Conservation (phyloP, 108 stramenopile genomes). For the Cylindrotheca closterium region DNA sequence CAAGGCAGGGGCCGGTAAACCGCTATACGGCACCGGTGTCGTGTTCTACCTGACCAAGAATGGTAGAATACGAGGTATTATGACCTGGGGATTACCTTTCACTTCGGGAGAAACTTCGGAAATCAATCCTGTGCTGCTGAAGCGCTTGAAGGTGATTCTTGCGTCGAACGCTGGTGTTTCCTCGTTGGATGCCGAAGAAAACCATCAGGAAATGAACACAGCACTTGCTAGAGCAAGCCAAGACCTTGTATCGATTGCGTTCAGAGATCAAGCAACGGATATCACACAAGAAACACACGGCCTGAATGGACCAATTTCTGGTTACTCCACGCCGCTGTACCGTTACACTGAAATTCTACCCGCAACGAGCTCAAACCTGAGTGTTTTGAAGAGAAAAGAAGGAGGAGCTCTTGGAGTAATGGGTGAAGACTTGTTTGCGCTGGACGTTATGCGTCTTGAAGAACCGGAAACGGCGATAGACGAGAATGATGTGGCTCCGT, state of each 20-base stretch:
- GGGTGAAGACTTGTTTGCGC: slow-evolving; percentile 74
- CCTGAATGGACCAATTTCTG: slow-evolving; percentile 29
- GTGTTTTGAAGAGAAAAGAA: slow-evolving; percentile 59
- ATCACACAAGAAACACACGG: slow-evolving; percentile 25
- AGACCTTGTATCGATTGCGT: slow-evolving; percentile 51
- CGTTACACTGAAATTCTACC: slow-evolving; percentile 68
- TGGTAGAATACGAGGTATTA: slow-evolving; percentile 74
- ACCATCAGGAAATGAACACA: slow-evolving; percentile 47
- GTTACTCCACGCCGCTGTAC: slow-evolving; percentile 57
- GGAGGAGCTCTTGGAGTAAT: slow-evolving; percentile 46
- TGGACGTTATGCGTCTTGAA: slow-evolving; percentile 25
- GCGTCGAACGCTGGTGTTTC: slow-evolving; percentile 65
- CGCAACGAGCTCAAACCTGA: slow-evolving; percentile 42
- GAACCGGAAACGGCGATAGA: background rate
- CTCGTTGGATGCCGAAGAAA: slow-evolving; percentile 60
- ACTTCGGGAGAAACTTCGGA: slow-evolving; percentile 28
- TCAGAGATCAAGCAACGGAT: slow-evolving; percentile 25
- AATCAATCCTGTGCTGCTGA: slow-evolving; percentile 53
- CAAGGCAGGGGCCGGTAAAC: slow-evolving; percentile 12
- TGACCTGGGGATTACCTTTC: slow-evolving; percentile 87
- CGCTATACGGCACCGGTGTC: slow-evolving; percentile 78
- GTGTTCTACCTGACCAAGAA: slow-evolving; percentile 77
- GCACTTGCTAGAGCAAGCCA: slow-evolving; percentile 61
- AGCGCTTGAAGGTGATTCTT: slow-evolving; percentile 57
- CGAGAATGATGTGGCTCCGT: slow-evolving; percentile 9